Evolutionary conservation across 1,284 basidiomycete genomes (phyloP), one percentile per base, ranked within the genome.

Genomic region (Ustilago nuda): DNA sequence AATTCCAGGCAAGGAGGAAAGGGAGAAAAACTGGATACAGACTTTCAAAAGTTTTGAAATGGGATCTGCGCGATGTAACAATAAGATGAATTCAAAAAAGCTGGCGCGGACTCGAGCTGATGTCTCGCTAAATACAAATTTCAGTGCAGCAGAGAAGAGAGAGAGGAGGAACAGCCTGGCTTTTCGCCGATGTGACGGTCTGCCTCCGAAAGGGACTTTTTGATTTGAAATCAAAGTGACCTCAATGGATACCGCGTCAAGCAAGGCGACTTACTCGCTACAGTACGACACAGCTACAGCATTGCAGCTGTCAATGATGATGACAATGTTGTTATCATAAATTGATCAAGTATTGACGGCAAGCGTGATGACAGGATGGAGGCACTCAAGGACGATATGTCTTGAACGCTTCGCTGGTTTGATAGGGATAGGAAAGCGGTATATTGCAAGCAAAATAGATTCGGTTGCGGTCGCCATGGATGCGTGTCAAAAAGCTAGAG

Each of bases 171-270:
- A 1, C 9, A n/a, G 54, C 37, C 5, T 37, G 8, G 12, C 30
- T 13, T 45, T 45, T 27, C 36, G 55, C 55, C 27, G 39, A 56
- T 15, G 51, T 48, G 50, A 46, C 48, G 17, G 23, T 13, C 41
- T 53, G 53, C 36, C 17, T 55, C 36, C 27, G n/a, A 32, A 33
- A 11, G 9, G 37, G 19, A 30, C 13, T 12, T 33, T 52, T 50
- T 62, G 66, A 62, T 69, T 69, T 69, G 46, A 69, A 69, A 69
- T 69, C 66, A 59, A 46, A 56, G 19, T 52, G 30, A 56, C 53
- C 51, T 63, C 52, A 56, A 48, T 69, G 66, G 66, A 45, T 32
- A 23, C 8, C n/a, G 52, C 35, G 8, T 50, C 32, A 37, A 35
- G 8, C 41, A 30, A n/a, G 39, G 39, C 39, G 43, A 45, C 43